Evolutionary conservation across 176 grass and related monocot genomes (phyloP).

Genomic region (Rhynchospora breviuscula): DNA sequence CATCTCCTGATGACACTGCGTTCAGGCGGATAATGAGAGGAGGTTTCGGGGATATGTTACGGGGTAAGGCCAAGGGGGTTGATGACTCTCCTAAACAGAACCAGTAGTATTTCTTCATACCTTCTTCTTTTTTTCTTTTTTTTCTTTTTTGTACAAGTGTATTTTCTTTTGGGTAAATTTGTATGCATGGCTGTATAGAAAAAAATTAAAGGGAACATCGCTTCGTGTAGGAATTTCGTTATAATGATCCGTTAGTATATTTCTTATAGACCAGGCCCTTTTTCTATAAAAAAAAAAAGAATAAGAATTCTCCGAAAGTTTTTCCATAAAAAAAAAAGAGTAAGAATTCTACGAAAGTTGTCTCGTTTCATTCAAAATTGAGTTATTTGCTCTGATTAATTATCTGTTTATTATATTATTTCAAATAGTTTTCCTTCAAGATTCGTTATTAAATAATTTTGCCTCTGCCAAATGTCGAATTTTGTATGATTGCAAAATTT

Average conservation of each 20-base stretch:
- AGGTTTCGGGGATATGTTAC: slow-evolving; percentile 81
- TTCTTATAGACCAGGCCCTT: not conserved
- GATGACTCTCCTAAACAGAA: slow-evolving; percentile 43
- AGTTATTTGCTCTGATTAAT: not conserved
- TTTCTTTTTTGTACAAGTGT: slow-evolving; percentile 9
- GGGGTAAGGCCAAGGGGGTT: slow-evolving; percentile 51
- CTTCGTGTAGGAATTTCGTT: not conserved
- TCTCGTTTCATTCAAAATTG: not conserved
- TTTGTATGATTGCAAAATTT: not conserved
- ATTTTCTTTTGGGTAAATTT: not conserved
- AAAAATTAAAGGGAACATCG: not conserved
- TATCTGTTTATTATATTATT: not conserved
- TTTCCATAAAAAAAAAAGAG: not conserved
- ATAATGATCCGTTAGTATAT: not conserved
- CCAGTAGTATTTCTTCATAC: slow-evolving; percentile 2
- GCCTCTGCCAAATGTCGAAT: not conserved
- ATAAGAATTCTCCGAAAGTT: not conserved
- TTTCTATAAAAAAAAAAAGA: not conserved
- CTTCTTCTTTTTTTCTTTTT: too few relatives aligned
- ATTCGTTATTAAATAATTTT: not conserved
- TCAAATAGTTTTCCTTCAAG: not conserved
- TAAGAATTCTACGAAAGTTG: not conserved
- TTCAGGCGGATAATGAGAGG: slow-evolving; percentile 81
- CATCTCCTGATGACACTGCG: slow-evolving; percentile 55
- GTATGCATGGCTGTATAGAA: slow-evolving; percentile 2